These are phyloP conservation scores for Odonthalia washingtoniensis DNA, from an alignment of 31 red algal species.

Conservation along the genomic window DNA sequence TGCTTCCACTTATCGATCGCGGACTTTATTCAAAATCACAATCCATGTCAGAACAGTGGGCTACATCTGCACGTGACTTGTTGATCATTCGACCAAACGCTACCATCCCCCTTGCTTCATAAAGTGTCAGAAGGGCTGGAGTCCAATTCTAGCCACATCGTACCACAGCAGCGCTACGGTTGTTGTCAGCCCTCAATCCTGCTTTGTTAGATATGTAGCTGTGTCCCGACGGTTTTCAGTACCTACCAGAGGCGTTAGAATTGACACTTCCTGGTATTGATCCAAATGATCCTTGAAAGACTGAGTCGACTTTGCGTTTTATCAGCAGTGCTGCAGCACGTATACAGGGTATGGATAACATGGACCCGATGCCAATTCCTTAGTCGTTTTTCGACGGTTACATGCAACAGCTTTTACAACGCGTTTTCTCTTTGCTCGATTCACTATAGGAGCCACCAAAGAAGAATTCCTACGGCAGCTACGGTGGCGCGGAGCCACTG, in stretches of 20 bases:
- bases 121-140: too few relatives aligned
- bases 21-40: too few relatives aligned
- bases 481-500: slow-evolving; percentile 38
- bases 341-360: slow-evolving; percentile 71
- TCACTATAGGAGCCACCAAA: slow-evolving; percentile 86
- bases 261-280: slow-evolving; percentile 92
- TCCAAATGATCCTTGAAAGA: slow-evolving; percentile 91
- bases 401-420: slow-evolving; percentile 71
- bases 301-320: slow-evolving; percentile 79
- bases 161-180: slow-evolving; percentile 73
- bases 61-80: too few relatives aligned
- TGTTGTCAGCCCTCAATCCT: slow-evolving; percentile 76
- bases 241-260: slow-evolving; percentile 62
- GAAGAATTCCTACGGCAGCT: slow-evolving; percentile 63
- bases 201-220: slow-evolving; percentile 81
- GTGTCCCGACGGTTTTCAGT: slow-evolving; percentile 63
- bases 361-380: slow-evolving; percentile 48
- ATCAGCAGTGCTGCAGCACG: slow-evolving; percentile 77
- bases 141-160: too few relatives aligned
- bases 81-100: too few relatives aligned
- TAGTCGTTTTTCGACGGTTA: slow-evolving; percentile 84
- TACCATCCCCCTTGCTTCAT: too few relatives aligned
- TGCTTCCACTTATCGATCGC: too few relatives aligned
- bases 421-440: slow-evolving; percentile 80
- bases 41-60: too few relatives aligned